These are phyloP conservation scores for Nyctanthes arbortristis DNA, from an alignment of 257 asterid species.

Conservation along the genomic window DNA sequence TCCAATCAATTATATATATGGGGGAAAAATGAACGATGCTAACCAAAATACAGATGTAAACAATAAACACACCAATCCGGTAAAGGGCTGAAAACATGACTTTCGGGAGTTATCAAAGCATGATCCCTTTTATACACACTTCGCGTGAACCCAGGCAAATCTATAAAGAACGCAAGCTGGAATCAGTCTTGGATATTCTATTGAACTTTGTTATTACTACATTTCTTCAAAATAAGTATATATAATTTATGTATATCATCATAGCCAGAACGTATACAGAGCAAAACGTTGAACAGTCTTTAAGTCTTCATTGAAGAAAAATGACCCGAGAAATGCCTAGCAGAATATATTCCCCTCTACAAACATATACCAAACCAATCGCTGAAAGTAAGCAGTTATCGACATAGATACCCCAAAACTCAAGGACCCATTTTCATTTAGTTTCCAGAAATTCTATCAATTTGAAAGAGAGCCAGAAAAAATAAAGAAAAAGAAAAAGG, in stretches of 20 bases:
- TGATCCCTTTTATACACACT: constrained; percentile 82
- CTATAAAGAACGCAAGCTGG: constrained; percentile 40
- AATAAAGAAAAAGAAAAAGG: not conserved
- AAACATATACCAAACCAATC: constrained; percentile 1
- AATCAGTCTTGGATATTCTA: constrained; percentile 9
- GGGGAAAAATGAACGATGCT: constrained; percentile 1
- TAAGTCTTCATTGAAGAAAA: not conserved
- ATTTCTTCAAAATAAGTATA: not conserved
- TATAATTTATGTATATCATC: not conserved
- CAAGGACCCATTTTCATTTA: not conserved
- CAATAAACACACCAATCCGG: constrained; percentile 64
- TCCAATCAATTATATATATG: constrained; percentile 13
- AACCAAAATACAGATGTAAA: constrained; percentile 6
- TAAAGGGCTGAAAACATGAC: constrained; percentile 90
- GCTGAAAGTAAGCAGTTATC: not conserved
- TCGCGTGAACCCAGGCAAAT: constrained; percentile 94
- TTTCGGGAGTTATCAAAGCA: constrained; percentile 94
- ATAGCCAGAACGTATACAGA: constrained; percentile 2
- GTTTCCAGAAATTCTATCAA: not conserved
- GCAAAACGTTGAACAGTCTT: not conserved
- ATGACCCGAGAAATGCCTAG: constrained; percentile 11
- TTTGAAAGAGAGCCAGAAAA: not conserved
- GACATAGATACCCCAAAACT: not conserved
- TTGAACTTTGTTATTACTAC: not conserved
- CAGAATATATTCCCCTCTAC: not conserved